phyloP scores from a whole-genome alignment of 371 early-diverging fungal genomes.

The Actinomucor elegans region DNA sequence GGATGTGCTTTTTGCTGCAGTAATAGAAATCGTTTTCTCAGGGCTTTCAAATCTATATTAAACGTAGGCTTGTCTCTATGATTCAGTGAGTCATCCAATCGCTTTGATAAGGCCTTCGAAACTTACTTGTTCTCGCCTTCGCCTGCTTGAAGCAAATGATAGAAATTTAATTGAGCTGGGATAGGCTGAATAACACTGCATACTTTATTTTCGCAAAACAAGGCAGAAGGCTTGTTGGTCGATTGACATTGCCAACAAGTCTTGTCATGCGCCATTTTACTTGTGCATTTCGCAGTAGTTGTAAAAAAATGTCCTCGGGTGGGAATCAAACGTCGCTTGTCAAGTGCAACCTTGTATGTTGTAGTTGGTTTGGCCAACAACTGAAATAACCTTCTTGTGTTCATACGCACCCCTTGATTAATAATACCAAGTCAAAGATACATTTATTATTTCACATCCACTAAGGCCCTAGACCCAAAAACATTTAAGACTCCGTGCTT shows the following conservation, averaged over 20 bases:
- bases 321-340: background rate
- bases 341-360: conserved; percentile 5
- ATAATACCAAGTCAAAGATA: background rate
- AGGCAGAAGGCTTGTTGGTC: conserved; percentile 36
- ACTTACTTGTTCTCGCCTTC: conserved; percentile 28
- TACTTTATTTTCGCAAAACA: conserved; percentile 56
- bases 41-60: conserved; percentile 63
- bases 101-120: background rate
- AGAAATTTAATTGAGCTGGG: conserved; percentile 62
- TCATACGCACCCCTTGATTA: conserved; percentile 13
- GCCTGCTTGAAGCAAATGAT: conserved; percentile 54
- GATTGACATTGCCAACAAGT: conserved; percentile 55
- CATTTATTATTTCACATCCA: background rate
- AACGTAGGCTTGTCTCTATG: conserved; percentile 55
- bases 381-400: conserved; percentile 13
- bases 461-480: no score
- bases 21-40: conserved; percentile 67
- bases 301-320: background rate
- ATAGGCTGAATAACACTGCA: conserved; percentile 74
- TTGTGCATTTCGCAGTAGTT: no score
- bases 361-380: conserved; percentile 2
- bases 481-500: no score
- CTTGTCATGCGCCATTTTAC: conserved; percentile 19
- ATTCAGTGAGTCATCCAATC: background rate
- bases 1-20: conserved; percentile 89